Evolutionary conservation across 306 rosid genomes (phyloP), one percentile per base, ranked within the genome.

Genomic region (Acacia confusa): DNA sequence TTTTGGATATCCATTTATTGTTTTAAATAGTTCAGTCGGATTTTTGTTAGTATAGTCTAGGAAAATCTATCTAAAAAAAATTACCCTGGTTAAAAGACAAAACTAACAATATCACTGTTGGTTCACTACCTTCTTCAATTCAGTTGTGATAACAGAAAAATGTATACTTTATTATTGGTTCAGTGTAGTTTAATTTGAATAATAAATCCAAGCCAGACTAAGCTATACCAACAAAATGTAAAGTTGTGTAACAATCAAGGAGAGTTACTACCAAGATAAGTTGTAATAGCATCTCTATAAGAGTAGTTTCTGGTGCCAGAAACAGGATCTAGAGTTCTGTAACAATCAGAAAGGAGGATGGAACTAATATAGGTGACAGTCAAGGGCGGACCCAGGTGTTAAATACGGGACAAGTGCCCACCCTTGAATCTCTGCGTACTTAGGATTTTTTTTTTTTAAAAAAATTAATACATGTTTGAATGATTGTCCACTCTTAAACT

Each of bases 331-430:
- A 87, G 89, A 77, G 60, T 78, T 70, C 93, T 86, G 86, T 92
- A 92, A 83, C 92, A 89, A 79, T 92, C 92, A 8, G 92, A 87
- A 27, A 90, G 85, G 64, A 87, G 86, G 84, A 7, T 79, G 0
- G 89, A 72, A 69, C 88, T 86, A 77, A 86, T 3, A 27, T 75
- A 72, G 70, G 93, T 82, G 70, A 86, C 74, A 38, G 83, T 69
- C n/a, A n/a, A n/a, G n/a, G n/a, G n/a, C n/a, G n/a, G n/a, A n/a
- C n/a, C n/a, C n/a, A n/a, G n/a, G n/a, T n/a, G n/a, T n/a, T n/a
- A n/a, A n/a, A n/a, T n/a, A n/a, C n/a, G n/a, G n/a, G n/a, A n/a
- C n/a, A n/a, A n/a, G n/a, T n/a, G n/a, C n/a, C n/a, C n/a, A n/a
- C n/a, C n/a, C n/a, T n/a, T n/a, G n/a, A n/a, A n/a, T n/a, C n/a